Conservation (phyloP, 2,329 filamentous ascomycete species). For the Didymosphaeria variabile region DNA sequence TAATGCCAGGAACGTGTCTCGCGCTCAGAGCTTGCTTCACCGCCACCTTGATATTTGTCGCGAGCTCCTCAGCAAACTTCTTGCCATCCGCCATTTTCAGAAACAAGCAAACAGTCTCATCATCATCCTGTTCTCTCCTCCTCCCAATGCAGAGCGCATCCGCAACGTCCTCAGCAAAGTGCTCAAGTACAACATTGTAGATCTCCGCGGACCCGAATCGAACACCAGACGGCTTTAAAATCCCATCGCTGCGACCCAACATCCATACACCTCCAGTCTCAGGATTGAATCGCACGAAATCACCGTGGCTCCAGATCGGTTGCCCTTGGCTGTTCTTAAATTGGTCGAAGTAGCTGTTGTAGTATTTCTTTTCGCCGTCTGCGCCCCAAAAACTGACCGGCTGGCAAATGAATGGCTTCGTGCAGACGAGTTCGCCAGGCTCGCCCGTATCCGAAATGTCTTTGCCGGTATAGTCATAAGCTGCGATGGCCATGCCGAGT, state of each 20-base stretch:
- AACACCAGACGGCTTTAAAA: slow-evolving; percentile 90
- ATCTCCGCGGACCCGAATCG: slow-evolving; percentile 95
- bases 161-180: slow-evolving; percentile 79
- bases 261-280: slow-evolving; percentile 82
- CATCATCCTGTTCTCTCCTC: slow-evolving; percentile 72
- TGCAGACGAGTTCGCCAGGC: slow-evolving; percentile 88
- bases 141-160: slow-evolving; percentile 90
- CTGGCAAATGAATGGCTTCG: slow-evolving; percentile 86
- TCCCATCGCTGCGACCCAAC: slow-evolving; percentile 91
- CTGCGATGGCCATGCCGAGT: slow-evolving; percentile 61
- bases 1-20: slow-evolving; percentile 84
- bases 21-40: slow-evolving; percentile 84
- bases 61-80: slow-evolving; percentile 68
- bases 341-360: slow-evolving; percentile 84
- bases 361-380: slow-evolving; percentile 78
- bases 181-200: slow-evolving; percentile 88
- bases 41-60: slow-evolving; percentile 69
- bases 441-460: slow-evolving; percentile 70
- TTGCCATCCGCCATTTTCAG: slow-evolving; percentile 74
- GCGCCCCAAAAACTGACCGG: slow-evolving; percentile 88
- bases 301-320: slow-evolving; percentile 90
- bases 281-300: slow-evolving; percentile 81
- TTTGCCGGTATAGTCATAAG: slow-evolving; percentile 62
- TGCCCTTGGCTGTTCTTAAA: slow-evolving; percentile 63
- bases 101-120: slow-evolving; percentile 90